A percentile compares a stretch with the other conserved stretches of the same genome.
These are phyloP conservation scores for Starmerella geochares DNA, from an alignment of 805 yeast species.

Conservation along the genomic window DNA sequence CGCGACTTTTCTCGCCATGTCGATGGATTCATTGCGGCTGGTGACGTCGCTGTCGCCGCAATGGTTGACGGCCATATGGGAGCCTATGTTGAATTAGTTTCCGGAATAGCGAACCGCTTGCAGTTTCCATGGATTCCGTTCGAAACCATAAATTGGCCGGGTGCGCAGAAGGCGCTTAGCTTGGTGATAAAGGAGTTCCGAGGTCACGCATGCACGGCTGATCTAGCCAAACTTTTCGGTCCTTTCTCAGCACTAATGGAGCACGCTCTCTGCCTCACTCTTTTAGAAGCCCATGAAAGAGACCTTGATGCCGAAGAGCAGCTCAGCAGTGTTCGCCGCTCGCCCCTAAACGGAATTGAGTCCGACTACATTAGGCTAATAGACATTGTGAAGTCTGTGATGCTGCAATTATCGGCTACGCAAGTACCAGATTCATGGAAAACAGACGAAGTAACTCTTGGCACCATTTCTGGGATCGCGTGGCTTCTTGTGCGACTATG, in stretches of 20 bases:
- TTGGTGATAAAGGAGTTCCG: not conserved
- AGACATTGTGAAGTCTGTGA: not conserved
- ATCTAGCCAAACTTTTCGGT: not conserved
- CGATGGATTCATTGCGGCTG: not conserved
- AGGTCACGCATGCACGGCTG: not conserved
- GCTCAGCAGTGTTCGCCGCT: not conserved
- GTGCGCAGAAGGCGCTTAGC: not conserved
- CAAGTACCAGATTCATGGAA: not conserved
- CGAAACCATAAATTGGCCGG: not conserved
- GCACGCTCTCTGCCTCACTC: not conserved
- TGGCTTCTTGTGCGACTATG: not conserved
- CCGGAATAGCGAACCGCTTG: not conserved
- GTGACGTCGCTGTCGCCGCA: not conserved
- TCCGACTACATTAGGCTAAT: not conserved
- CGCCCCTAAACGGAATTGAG: not conserved
- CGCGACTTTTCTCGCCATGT: not conserved
- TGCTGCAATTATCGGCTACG: not conserved
- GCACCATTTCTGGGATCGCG: not conserved
- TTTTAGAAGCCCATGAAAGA: not conserved
- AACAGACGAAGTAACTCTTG: not conserved
- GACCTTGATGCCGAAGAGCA: not conserved
- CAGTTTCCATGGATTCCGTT: conserved; percentile 1
- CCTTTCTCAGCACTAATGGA: not conserved
- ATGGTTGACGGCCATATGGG: not conserved
- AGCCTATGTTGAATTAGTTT: not conserved